Evolutionary conservation across 371 early-diverging fungal genomes (phyloP).

Genomic region (Haplosporangium sp.): DNA sequence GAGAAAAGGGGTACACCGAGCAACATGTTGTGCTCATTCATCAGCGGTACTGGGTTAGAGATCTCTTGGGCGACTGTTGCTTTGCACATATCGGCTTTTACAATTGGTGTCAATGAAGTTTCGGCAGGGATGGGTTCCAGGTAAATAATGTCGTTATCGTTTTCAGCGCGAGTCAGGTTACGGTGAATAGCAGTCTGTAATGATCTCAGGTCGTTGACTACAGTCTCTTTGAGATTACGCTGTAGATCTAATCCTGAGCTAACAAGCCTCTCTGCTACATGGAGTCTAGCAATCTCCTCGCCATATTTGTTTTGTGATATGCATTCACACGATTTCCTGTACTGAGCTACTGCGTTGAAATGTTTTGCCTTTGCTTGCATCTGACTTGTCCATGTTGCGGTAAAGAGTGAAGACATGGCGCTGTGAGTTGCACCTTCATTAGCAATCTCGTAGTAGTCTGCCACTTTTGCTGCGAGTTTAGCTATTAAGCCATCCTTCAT

Average conservation of each 20-base stretch:
- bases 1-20: conserved; percentile 83
- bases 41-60: conserved; percentile 59
- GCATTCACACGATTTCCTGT: conserved; percentile 78
- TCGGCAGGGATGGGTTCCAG: conserved; percentile 81
- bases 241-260: conserved; percentile 59
- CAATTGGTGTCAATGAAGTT: conserved; percentile 67
- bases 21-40: conserved; percentile 60
- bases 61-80: conserved; percentile 64
- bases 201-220: conserved; percentile 57
- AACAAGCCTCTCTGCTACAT: conserved; percentile 67
- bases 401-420: conserved; percentile 57
- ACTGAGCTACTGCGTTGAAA: conserved; percentile 82
- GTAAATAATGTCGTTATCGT: conserved; percentile 92
- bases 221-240: conserved; percentile 52
- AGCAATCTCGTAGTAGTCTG: conserved; percentile 78
- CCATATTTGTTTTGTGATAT: conserved; percentile 81
- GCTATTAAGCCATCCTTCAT: conserved; percentile 82
- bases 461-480: conserved; percentile 78
- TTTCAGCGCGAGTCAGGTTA: conserved; percentile 78
- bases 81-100: conserved; percentile 71
- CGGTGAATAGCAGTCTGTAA: conserved; percentile 66
- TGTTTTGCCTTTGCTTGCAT: conserved; percentile 77
- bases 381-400: conserved; percentile 70
- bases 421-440: conserved; percentile 71
- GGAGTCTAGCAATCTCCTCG: conserved; percentile 84